Evolutionary conservation across 805 yeast genomes (phyloP).

Genomic region (Candida parachauliodes): DNA sequence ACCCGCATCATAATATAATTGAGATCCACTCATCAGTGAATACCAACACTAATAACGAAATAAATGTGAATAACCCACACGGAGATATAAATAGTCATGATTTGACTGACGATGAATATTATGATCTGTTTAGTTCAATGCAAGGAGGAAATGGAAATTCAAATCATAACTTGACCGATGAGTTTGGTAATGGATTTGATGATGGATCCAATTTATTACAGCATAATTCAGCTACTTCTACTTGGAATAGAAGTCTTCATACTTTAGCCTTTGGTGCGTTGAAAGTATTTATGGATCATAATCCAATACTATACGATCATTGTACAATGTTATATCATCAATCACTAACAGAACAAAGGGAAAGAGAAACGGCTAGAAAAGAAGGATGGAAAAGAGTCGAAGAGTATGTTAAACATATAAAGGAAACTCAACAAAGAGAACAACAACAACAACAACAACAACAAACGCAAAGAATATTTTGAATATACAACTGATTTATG

Average conservation of each 20-base stretch:
- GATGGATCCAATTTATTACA: slow-evolving; percentile 31
- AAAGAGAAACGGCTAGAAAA: slow-evolving; percentile 56
- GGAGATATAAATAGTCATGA: slow-evolving; percentile 23
- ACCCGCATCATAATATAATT: slow-evolving; percentile 18
- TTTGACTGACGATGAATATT: slow-evolving; percentile 43
- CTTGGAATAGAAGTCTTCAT: slow-evolving; percentile 94
- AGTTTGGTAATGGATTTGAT: slow-evolving; percentile 26
- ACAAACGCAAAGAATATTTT: slow-evolving; percentile 1
- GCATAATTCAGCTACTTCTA: slow-evolving; percentile 48
- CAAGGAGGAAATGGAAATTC: slow-evolving; percentile 17
- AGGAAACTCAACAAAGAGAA: slow-evolving; percentile 12
- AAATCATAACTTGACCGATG: slow-evolving; percentile 12
- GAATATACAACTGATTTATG: not conserved
- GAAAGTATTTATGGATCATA: slow-evolving; percentile 88
- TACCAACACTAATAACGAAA: slow-evolving; percentile 10
- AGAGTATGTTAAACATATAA: slow-evolving; percentile 44
- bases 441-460: slow-evolving; percentile 8
- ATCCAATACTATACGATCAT: slow-evolving; percentile 86
- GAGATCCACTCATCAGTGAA: slow-evolving; percentile 15
- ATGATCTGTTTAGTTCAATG: slow-evolving; percentile 37
- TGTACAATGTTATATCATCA: slow-evolving; percentile 87
- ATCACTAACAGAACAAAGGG: slow-evolving; percentile 68
- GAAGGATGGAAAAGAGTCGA: slow-evolving; percentile 73
- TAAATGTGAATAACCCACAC: slow-evolving; percentile 13
- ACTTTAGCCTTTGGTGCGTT: slow-evolving; percentile 87